A percentile compares a stretch with the other conserved stretches of the same genome.
Evolutionary conservation across 2,329 filamentous ascomycete genomes (phyloP).

Genomic region (Fusarium nurragi): DNA sequence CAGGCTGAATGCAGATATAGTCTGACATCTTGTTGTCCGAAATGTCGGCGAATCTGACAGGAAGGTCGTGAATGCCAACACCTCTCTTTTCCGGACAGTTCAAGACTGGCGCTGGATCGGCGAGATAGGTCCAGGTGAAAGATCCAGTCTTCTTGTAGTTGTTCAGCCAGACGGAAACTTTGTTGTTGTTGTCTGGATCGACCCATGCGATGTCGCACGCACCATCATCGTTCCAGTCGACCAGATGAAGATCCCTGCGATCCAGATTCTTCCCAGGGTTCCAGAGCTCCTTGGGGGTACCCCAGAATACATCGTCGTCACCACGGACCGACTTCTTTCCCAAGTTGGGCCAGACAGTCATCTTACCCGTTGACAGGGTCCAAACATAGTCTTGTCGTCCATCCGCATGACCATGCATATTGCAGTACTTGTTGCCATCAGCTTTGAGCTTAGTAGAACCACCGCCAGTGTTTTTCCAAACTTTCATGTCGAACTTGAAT

Average conservation of each 20-base stretch:
- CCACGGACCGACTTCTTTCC: neutral
- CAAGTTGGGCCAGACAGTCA: slow-evolving; percentile 1
- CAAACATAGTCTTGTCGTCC: slow-evolving; percentile 36
- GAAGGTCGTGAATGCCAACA: neutral
- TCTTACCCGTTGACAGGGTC: slow-evolving; percentile 6
- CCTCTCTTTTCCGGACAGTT: slow-evolving; percentile 2
- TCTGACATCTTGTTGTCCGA: slow-evolving; percentile 27
- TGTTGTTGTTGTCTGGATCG: slow-evolving; percentile 3
- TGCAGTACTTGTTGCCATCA: slow-evolving; percentile 34
- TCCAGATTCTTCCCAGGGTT: neutral
- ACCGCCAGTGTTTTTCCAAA: slow-evolving; percentile 11
- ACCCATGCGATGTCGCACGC: slow-evolving; percentile 8
- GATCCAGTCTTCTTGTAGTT: neutral
- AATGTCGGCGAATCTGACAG: slow-evolving; percentile 43
- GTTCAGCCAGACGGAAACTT: slow-evolving; percentile 12
- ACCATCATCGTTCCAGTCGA: slow-evolving; percentile 15
- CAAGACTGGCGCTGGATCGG: neutral
- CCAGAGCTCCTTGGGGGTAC: neutral
- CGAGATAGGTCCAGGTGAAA: neutral
- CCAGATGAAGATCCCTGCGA: slow-evolving; percentile 10
- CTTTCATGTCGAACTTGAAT: slow-evolving; percentile 6
- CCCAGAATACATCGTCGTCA: neutral
- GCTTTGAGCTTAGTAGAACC: slow-evolving; percentile 11
- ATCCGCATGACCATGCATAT: slow-evolving; percentile 22
- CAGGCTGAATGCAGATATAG: slow-evolving; percentile 9